Evolutionary conservation across 73 alveolate genomes (phyloP).

Genomic region (Paraurostyla sp.): DNA sequence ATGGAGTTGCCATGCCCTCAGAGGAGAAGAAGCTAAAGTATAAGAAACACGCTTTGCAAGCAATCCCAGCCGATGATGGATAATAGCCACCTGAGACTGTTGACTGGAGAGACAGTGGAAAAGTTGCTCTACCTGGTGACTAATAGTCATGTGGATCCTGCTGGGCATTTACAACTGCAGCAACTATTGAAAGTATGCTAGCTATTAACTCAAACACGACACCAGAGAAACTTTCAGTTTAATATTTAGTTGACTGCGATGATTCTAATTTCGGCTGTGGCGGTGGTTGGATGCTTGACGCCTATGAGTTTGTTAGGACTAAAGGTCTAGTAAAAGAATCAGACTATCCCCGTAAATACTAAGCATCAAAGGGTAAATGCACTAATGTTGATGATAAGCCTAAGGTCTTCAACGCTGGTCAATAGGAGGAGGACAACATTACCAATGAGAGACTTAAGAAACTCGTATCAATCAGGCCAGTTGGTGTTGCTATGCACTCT

Average conservation of each 20-base stretch:
- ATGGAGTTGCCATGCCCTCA: not conserved
- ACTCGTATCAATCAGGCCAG: conserved; percentile 61
- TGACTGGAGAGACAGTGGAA: conserved; percentile 69
- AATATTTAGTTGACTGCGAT: conserved; percentile 83
- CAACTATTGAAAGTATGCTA: conserved; percentile 63
- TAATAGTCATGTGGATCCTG: conserved; percentile 79
- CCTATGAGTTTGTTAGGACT: conserved; percentile 61
- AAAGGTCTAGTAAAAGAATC: conserved; percentile 61
- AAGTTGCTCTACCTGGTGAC: conserved; percentile 59
- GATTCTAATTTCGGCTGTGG: conserved; percentile 77
- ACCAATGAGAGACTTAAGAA: conserved; percentile 61
- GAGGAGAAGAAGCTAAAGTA: not conserved
- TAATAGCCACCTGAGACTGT: conserved; percentile 33
- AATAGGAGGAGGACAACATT: conserved; percentile 60
- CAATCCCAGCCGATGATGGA: not conserved
- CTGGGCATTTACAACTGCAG: conserved; percentile 80
- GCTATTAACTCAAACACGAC: conserved; percentile 52
- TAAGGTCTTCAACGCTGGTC: conserved; percentile 33
- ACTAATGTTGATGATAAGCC: conserved; percentile 39
- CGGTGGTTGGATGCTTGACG: conserved; percentile 84
- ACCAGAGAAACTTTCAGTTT: conserved; percentile 66
- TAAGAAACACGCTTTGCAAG: not conserved
- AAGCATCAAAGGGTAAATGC: conserved; percentile 24
- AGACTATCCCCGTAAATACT: conserved; percentile 74
- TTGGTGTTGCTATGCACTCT: conserved; percentile 71